Base-by-base conservation (phyloP, 1,284 basidiomycete genomes). In the Rhizopogon parksii region DNA sequence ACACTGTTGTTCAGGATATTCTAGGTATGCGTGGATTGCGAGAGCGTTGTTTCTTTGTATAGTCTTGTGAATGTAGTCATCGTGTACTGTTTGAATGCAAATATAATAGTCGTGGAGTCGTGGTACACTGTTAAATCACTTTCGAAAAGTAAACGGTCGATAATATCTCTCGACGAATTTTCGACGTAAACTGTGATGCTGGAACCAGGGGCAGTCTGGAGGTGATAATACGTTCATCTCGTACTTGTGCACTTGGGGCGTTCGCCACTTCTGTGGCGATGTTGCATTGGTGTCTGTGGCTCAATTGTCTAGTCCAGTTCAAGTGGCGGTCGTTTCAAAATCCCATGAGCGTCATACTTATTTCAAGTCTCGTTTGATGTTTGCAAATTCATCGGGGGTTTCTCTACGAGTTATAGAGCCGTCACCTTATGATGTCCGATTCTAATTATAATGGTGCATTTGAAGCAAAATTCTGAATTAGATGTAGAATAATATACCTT, bases 21-120 rank as follows among this genome's bases (percentile, higher is more conserved):
- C 68, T 91, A 56, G 88, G 88, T 46, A 84, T 90, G 78, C 79
- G 88, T 46, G 88, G 80, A 32, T 65, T 91, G 54, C 88, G 85
- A 61, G 88, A 91, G 66, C 76, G 86, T 36, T 90, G 86, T 63
- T 89, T 85, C 68, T 88, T 79, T 66, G 70, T 88, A 50, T 82
- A 68, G 57, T 36, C n/a, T n/a, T 32, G 19, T 19, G 17, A 15
- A 32, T 12, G n/a, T 34, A 14, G 15, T 21, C 17, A 2, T 32
- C 8, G 25, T 8, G n/a, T n/a, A n/a, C 37, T 40, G 11, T 11
- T 42, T 7, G 12, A 30, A 30, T 43, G 27, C 27, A 30, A 12
- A 14, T 19, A 32, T 30, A 5, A 19, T 3, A 2, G 17, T 17
- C 6, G n/a, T 19, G 27, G 42, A 2, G 17, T 17, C 6, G n/a